Evolutionary conservation across 2,329 filamentous ascomycete species (phyloP).

Genomic region (Penicillium sp.): DNA sequence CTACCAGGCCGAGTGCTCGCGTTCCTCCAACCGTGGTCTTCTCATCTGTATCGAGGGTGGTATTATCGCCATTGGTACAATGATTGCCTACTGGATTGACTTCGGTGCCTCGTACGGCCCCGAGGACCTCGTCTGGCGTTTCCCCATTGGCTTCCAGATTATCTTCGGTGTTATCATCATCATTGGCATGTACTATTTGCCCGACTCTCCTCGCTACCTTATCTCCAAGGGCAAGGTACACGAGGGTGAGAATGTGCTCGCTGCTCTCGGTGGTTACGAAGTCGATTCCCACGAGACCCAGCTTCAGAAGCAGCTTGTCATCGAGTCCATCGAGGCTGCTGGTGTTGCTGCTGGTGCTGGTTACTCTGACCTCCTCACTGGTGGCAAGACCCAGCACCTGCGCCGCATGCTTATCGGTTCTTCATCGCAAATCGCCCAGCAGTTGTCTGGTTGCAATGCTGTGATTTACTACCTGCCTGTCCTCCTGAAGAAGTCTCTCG

Average conservation of each 20-base stretch:
- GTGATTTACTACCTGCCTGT: slow-evolving; percentile 45
- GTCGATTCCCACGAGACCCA: slow-evolving; percentile 50
- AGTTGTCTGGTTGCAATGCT: slow-evolving; percentile 45
- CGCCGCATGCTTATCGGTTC: slow-evolving; percentile 36
- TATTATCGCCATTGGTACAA: slow-evolving; percentile 44
- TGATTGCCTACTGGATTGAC: slow-evolving; percentile 48
- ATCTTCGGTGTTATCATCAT: slow-evolving; percentile 42
- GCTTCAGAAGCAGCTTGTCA: slow-evolving; percentile 56
- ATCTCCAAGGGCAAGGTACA: slow-evolving; percentile 39
- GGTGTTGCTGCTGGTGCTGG: slow-evolving; percentile 45
- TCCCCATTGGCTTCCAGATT: slow-evolving; percentile 48
- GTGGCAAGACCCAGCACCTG: slow-evolving; percentile 34
- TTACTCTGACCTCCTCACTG: slow-evolving; percentile 37
- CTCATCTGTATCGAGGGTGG: slow-evolving; percentile 54
- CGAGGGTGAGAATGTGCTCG: slow-evolving; percentile 44
- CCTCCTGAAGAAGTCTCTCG: slow-evolving; percentile 41
- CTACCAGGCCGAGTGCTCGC: slow-evolving; percentile 48
- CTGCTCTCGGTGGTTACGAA: slow-evolving; percentile 42
- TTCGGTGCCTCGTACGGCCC: slow-evolving; percentile 38
- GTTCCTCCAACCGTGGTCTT: slow-evolving; percentile 51
- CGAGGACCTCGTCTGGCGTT: slow-evolving; percentile 40
- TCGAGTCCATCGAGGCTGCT: slow-evolving; percentile 60
- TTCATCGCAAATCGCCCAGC: slow-evolving; percentile 40
- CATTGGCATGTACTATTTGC: slow-evolving; percentile 37
- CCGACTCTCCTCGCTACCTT: slow-evolving; percentile 41